phyloP scores from a whole-genome alignment of 139 green algal species.

The Picocystis salinarum region DNA sequence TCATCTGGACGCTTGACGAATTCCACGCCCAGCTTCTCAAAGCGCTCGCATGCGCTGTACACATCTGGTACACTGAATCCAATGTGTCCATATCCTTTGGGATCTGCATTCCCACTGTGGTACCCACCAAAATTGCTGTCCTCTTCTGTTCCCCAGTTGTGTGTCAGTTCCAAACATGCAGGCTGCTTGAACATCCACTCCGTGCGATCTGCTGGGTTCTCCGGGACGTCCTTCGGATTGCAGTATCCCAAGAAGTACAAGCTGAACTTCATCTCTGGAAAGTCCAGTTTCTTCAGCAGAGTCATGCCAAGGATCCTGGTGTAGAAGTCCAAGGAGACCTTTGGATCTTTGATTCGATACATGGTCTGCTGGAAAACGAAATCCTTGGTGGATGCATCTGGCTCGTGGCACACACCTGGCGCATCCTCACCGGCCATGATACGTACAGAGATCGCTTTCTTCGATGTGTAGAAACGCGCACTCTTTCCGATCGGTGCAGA shows the following conservation, averaged over 20 bases:
- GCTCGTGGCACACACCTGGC: neutral
- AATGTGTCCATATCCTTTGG: slow-evolving; percentile 77
- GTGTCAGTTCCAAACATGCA: slow-evolving; percentile 14
- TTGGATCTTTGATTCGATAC: slow-evolving; percentile 12
- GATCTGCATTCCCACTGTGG: slow-evolving; percentile 66
- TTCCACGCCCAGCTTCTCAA: slow-evolving; percentile 58
- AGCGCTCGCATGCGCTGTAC: slow-evolving; percentile 57
- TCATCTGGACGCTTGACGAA: slow-evolving; percentile 80
- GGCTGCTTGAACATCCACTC: slow-evolving; percentile 13
- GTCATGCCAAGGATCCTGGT: slow-evolving; percentile 12
- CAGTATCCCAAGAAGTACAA: slow-evolving; percentile 24
- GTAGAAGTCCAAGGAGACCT: slow-evolving; percentile 11
- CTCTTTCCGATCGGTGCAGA: too few species aligned
- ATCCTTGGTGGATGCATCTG: neutral
- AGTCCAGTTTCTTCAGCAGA: slow-evolving; percentile 20
- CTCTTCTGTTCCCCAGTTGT: slow-evolving; percentile 26
- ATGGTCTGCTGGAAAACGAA: slow-evolving; percentile 6
- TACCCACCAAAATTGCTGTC: slow-evolving; percentile 43
- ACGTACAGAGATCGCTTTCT: too few species aligned
- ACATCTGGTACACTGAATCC: slow-evolving; percentile 68
- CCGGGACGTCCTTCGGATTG: slow-evolving; percentile 16
- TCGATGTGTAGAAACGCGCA: too few species aligned
- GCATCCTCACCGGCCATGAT: slow-evolving; percentile 5
- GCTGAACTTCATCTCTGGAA: slow-evolving; percentile 14
- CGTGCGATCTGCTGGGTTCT: slow-evolving; percentile 5